phyloP scores from a whole-genome alignment of 169 alveolate genomes.

The Plasmodium knowlesi region DNA sequence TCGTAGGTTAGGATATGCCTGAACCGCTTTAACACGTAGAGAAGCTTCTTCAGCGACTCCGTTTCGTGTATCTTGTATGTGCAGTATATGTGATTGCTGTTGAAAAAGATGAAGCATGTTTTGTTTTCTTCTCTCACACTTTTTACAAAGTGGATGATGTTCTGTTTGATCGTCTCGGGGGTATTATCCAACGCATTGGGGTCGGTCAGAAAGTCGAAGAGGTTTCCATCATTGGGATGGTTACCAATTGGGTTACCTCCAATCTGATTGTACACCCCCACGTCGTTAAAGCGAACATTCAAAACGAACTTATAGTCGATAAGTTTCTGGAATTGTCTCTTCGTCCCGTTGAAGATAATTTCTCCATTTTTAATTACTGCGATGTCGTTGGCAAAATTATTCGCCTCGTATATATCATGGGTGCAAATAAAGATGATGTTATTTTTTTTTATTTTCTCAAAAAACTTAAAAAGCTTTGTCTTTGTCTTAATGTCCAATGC shows the following conservation, averaged over 20 bases:
- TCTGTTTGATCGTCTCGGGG: not conserved
- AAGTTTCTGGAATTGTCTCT: constrained; percentile 7
- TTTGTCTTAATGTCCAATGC: constrained; percentile 67
- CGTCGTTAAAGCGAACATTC: constrained; percentile 10
- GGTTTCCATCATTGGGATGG: not conserved
- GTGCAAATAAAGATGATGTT: constrained; percentile 69
- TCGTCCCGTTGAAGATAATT: constrained; percentile 39
- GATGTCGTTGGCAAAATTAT: constrained; percentile 54
- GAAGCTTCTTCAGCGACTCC: constrained; percentile 18
- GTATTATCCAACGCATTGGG: not conserved
- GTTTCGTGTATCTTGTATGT: constrained; percentile 54
- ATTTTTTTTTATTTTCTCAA: constrained; percentile 68
- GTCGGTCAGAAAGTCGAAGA: not conserved
- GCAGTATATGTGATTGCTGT: constrained; percentile 35
- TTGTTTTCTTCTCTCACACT: constrained; percentile 37
- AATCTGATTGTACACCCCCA: not conserved
- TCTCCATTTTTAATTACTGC: constrained; percentile 59
- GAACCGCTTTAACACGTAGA: constrained; percentile 1
- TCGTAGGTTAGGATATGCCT: constrained; percentile 18
- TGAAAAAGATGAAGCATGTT: constrained; percentile 51
- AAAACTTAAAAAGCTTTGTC: constrained; percentile 37
- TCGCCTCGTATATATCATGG: constrained; percentile 73
- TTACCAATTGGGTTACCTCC: not conserved
- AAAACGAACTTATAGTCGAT: constrained; percentile 46
- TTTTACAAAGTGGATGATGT: constrained; percentile 29